These are phyloP conservation scores for Phytophthora foliorum DNA, from an alignment of 352 stramenopile species.

Conservation along the genomic window DNA sequence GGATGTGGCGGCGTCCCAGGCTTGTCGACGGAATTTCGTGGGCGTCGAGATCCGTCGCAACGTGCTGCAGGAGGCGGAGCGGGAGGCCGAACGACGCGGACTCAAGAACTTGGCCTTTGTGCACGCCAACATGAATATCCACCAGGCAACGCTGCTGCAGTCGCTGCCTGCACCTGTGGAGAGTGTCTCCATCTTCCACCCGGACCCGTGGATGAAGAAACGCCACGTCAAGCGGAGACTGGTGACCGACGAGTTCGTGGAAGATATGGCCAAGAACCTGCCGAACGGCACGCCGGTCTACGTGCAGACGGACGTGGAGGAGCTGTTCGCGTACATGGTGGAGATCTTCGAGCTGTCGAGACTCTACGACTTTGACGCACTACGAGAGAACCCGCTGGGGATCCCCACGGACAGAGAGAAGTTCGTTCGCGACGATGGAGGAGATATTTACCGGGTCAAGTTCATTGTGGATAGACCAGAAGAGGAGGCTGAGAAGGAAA, in stretches of 20 bases:
- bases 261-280: slow-evolving; percentile 66
- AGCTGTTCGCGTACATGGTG: slow-evolving; percentile 89
- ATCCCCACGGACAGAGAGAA: slow-evolving; percentile 82
- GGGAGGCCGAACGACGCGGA: slow-evolving; percentile 48
- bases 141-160: slow-evolving; percentile 66
- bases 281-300: slow-evolving; percentile 68
- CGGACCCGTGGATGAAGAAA: slow-evolving; percentile 93
- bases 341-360: slow-evolving; percentile 73
- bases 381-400: slow-evolving; percentile 67
- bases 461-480: slow-evolving; percentile 47
- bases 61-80: slow-evolving; percentile 69
- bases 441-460: slow-evolving; percentile 76
- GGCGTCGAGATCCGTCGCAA: slow-evolving; percentile 89
- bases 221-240: slow-evolving; percentile 85
- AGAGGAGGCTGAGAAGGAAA: neutral
- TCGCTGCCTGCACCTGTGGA: slow-evolving; percentile 61
- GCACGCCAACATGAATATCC: slow-evolving; percentile 90
- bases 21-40: slow-evolving; percentile 67
- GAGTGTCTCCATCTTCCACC: slow-evolving; percentile 91
- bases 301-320: slow-evolving; percentile 85
- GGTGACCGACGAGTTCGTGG: slow-evolving; percentile 75
- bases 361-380: slow-evolving; percentile 50
- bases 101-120: slow-evolving; percentile 81
- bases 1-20: slow-evolving; percentile 55
- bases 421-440: slow-evolving; percentile 69